Base-by-base conservation (phyloP, 2,329 filamentous ascomycete species). In the Pseudopyricularia cyperi region DNA sequence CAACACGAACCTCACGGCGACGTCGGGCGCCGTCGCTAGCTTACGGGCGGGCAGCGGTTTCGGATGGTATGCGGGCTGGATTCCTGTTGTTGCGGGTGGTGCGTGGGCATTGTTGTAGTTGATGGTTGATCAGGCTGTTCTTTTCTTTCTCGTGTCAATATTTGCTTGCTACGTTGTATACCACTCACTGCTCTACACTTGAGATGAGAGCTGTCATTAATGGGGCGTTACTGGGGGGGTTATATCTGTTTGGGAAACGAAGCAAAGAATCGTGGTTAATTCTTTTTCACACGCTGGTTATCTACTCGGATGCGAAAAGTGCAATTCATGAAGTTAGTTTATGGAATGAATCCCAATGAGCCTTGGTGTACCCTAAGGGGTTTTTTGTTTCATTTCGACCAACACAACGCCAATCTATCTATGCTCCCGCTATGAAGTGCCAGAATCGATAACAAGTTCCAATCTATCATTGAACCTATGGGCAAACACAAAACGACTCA, bases 81-180 rank as follows among this genome's bases (percentile, higher is more conserved):
- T 73, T 35, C 71, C 74, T 0, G 51, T 75, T 3, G 50, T 69
- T 3, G 46, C 63, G 2, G 69, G 66, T 1, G 66, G 66, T 7
- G 34, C 71, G 3, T 72, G 65, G 65, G 55, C 70, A 12, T 35
- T 71, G 48, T 55, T 72, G 15, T 51, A 17, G n/a, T 19, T 24
- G 4, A 9, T 14, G 8, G 6, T 17, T 24, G 19, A 14, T n/a
- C 6, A 3, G 15, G n/a, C 28, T n/a, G 17, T 22, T 22, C 11
- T 42, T 34, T 22, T 35, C 30, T n/a, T 49, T 49, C 12, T 24
- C 17, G 12, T 34, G 22, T 48, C 9, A 22, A 19, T 35, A 26
- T n/a, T 49, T n/a, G 19, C n/a, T 5, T 44, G 22, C 28, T 19
- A 30, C 30, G 17, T 49, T 49, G 12, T 49, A 37, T 35, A 35